Evolutionary conservation across 1,284 basidiomycete species (phyloP), one percentile per base, ranked within the genome.

Genomic region (Ustilago hordei): DNA sequence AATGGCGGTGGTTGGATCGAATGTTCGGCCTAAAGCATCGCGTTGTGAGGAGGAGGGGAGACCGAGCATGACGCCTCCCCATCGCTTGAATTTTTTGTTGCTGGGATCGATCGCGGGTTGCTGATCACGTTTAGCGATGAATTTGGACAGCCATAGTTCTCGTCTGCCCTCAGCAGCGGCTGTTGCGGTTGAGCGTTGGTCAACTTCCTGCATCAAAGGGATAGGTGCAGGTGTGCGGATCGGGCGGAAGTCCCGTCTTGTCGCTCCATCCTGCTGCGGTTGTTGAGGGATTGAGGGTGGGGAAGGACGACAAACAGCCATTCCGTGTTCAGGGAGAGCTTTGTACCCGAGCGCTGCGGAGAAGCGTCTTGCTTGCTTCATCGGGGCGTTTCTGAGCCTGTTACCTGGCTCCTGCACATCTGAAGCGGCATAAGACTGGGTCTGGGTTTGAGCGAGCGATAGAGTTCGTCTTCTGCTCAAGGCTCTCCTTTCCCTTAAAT

Each of bases 81-180:
- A 71, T 23, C 52, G 60, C 31, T 59, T 62, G 9, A 64, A 28
- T 32, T 48, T 36, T 19, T 17, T 43, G 34, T 50, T 17, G 36
- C 4, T 54, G n/a, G 48, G 31, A 12, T 28, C 48, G n/a, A 12
- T 13, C 13, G n/a, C 19, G 31, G 28, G 43, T 13, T 41, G 31
- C 17, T 50, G 35, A 55, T 63, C 63, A 15, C 69, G 64, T 7
- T 39, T 60, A 3, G 71, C 71, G 28, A 74, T 43, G 23, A 69
- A 58, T 35, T 65, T 74, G 3, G 71, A 62, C 32, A 74, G 34
- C 71, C 71, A 74, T 9, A 74, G 45, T 45, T 74, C 65, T 15
- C 71, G 48, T 12, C 63, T 34, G 1, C 71, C 71, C n/a, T 74
- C 71, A 8, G 66, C 71, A n/a, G 65, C 58, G 17, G 56, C 69